Percentiles rank a stretch among this genome's conserved stretches.
Evolutionary conservation across 129 eudicot species (phyloP).

Genomic region (Apium graveolens): DNA sequence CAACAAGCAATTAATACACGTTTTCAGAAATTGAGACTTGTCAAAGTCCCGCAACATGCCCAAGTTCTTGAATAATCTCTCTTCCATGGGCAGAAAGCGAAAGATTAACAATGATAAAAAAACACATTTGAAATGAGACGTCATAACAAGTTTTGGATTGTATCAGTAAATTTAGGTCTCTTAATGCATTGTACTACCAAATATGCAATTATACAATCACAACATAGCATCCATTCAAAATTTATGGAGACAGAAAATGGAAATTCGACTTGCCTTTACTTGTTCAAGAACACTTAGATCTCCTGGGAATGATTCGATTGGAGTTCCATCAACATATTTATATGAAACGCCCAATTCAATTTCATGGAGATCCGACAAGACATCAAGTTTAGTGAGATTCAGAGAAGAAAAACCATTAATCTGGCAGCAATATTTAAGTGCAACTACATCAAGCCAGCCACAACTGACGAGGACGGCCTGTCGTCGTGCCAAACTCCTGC

Average conservation of each 20-base stretch:
- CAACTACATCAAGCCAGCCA: conserved; percentile 96
- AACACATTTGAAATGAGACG: background rate
- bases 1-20: background rate
- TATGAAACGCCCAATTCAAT: conserved; percentile 80
- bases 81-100: background rate
- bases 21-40: background rate
- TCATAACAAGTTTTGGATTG: background rate
- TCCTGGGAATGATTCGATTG: conserved; percentile 66
- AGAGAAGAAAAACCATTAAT: conserved; percentile 82
- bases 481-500: conserved; percentile 91
- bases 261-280: conserved; percentile 42
- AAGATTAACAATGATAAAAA: background rate
- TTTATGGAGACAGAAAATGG: background rate
- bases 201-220: background rate
- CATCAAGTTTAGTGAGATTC: conserved; percentile 93
- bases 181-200: background rate
- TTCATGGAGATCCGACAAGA: conserved; percentile 78
- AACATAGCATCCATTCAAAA: background rate
- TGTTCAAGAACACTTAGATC: conserved; percentile 69
- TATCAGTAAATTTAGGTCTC: background rate
- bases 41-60: background rate
- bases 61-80: background rate
- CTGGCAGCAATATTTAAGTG: conserved; percentile 67
- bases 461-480: conserved; percentile 99
- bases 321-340: conserved; percentile 52